Evolutionary conservation across 208 protist species (phyloP), one percentile per base, ranked within the genome.

Genomic region (Trypanosomatidae sp.): DNA sequence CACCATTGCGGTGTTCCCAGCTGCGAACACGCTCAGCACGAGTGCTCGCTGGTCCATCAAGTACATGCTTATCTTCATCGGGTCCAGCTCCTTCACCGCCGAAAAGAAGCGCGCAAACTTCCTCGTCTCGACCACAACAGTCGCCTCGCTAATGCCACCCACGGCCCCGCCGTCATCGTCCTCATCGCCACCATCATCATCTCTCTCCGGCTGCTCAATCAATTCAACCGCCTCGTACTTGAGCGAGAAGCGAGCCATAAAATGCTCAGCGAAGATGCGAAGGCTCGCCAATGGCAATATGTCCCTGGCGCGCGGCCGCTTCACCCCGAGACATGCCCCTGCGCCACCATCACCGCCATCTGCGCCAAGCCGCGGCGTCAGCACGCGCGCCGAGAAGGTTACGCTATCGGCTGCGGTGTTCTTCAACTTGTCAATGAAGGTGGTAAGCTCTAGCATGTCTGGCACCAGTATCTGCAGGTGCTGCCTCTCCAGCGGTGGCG

Each of bases 41-140:
- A 96, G 76, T 0, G 88, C 83, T 22, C 67, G 49, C 8, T 74
- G 44, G 64, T 93, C 67, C 15, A 92, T 85, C 46, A 96, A 64
- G 59, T 89, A 87, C 68, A 92, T 76, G 44, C 80, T 81, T 1
- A 90, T 84, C 3, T 64, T 69, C 17, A 74, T 69, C 2, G 86
- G 86, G n/a, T 75, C 83, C 12, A 93, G 62, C 30, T 89, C 88
- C 46, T 82, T 77, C 36, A 96, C 84, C 0, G 83, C 73, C 0
- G 88, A 78, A 25, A 96, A 88, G 67, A 96, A 92, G 44, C 89
- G 82, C 9, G 87, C 89, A 69, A 96, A 90, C 13, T 84, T 83
- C 50, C 69, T 73, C 44, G 92, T 72, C 43, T 91, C 86, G 13
- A 96, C 87, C 41, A 84, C 79, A 49, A 92, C 90, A 13, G 74